Conservation (phyloP, 1,284 basidiomycete species). For the Filobasidium uniguttulatum region DNA sequence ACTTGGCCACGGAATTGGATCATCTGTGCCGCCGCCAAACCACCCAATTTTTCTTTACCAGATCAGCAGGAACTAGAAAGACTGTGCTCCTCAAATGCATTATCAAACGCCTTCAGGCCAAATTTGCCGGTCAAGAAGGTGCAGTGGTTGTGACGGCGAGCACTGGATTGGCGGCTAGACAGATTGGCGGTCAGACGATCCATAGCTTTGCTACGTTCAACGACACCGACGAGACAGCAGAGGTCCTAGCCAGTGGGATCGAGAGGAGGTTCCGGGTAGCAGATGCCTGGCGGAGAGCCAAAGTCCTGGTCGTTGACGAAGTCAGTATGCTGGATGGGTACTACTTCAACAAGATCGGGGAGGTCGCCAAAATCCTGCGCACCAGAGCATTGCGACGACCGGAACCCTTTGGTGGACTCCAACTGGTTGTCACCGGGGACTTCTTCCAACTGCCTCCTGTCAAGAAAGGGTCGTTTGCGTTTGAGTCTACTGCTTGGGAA, state of each 20-base stretch:
- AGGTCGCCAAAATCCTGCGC: conserved; percentile 39
- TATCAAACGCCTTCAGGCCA: conserved; percentile 49
- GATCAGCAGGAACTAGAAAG: conserved; percentile 89
- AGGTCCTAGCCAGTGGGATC: conserved; percentile 54
- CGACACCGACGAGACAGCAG: conserved; percentile 55
- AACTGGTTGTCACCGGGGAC: conserved; percentile 86
- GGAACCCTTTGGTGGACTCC: conserved; percentile 85
- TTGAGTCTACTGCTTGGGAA: conserved; percentile 76
- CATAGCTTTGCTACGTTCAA: conserved; percentile 88
- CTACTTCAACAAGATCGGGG: conserved; percentile 42
- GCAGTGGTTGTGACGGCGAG: conserved; percentile 75
- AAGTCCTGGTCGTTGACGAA: conserved; percentile 87
- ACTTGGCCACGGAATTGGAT: too few relatives aligned
- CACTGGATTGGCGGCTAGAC: conserved; percentile 81
- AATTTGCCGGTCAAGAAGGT: conserved; percentile 41
- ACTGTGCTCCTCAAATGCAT: conserved; percentile 82
- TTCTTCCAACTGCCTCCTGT: conserved; percentile 97
- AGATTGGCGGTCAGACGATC: conserved; percentile 83
- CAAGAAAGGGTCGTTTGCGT: conserved; percentile 58
- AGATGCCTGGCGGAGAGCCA: conserved; percentile 55
- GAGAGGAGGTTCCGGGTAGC: conserved; percentile 54
- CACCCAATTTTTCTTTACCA: too few relatives aligned
- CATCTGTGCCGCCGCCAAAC: too few relatives aligned
- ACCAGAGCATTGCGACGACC: too few relatives aligned
- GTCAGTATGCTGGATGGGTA: conserved; percentile 92